phyloP scores from a whole-genome alignment of 108 stramenopile species.

The Chaetoceros muelleri region DNA sequence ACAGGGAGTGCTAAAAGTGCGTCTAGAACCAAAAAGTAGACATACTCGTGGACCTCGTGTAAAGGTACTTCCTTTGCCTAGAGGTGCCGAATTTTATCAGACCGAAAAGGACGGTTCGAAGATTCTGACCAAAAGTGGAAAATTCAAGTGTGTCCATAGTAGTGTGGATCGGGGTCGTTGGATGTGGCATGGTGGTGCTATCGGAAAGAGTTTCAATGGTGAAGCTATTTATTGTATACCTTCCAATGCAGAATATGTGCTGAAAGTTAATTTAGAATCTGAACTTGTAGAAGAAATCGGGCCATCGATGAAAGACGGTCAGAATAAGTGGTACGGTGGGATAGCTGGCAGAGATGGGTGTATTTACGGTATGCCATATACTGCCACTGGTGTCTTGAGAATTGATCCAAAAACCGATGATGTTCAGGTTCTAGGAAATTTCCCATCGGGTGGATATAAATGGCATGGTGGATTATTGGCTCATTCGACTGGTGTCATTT shows the following conservation, averaged over 20 bases:
- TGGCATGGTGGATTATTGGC: slow-evolving; percentile 42
- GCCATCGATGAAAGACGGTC: slow-evolving; percentile 21
- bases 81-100: neutral
- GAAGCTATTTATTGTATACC: slow-evolving; percentile 58
- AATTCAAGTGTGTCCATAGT: neutral
- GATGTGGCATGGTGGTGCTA: slow-evolving; percentile 31
- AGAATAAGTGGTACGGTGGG: slow-evolving; percentile 64
- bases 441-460: slow-evolving; percentile 15
- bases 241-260: slow-evolving; percentile 55
- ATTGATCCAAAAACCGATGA: slow-evolving; percentile 19
- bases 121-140: no score
- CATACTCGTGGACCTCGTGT: neutral
- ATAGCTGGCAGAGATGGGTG: slow-evolving; percentile 31
- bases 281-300: slow-evolving; percentile 38
- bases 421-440: slow-evolving; percentile 20
- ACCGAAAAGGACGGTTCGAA: neutral
- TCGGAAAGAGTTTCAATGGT: slow-evolving; percentile 6
- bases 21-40: neutral
- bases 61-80: neutral
- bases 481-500: slow-evolving; percentile 18
- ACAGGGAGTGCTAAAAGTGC: neutral
- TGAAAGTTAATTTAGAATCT: slow-evolving; percentile 49
- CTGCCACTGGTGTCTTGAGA: slow-evolving; percentile 22
- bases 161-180: slow-evolving; percentile 19
- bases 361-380: slow-evolving; percentile 21